These are phyloP conservation scores for Heliamphora ciliata DNA, from an alignment of 179 eudicot genomes.

Conservation along the genomic window DNA sequence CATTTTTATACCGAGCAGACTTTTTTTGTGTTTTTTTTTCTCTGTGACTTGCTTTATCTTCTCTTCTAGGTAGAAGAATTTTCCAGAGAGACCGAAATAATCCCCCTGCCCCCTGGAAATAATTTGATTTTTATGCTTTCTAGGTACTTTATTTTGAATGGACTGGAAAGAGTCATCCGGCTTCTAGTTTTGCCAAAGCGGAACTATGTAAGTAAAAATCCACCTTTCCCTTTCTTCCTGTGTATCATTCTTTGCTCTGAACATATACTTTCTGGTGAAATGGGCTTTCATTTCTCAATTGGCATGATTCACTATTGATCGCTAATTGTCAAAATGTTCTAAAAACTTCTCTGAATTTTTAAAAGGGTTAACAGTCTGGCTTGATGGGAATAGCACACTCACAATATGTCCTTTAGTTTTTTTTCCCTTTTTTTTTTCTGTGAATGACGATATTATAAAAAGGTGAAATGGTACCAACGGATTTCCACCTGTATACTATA, in stretches of 20 bases:
- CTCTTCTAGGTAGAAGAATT: background rate
- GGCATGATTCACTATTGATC: background rate
- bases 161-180: conserved; percentile 84
- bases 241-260: conserved; percentile 8
- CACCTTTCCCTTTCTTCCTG: background rate
- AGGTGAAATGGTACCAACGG: background rate
- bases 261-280: background rate
- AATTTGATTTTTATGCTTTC: conserved; percentile 10
- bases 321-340: background rate
- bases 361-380: background rate
- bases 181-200: conserved; percentile 73
- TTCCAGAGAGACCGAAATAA: background rate
- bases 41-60: background rate
- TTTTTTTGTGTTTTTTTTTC: background rate
- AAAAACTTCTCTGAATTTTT: background rate
- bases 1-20: too few relatives aligned
- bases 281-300: background rate
- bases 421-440: background rate
- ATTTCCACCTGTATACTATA: background rate
- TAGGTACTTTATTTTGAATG: conserved; percentile 75
- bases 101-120: background rate
- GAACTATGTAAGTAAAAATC: conserved; percentile 63
- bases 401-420: background rate
- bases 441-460: too few relatives aligned
- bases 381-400: background rate